phyloP scores from a whole-genome alignment of 371 early-diverging fungal genomes.

The Zychaea mexicana region DNA sequence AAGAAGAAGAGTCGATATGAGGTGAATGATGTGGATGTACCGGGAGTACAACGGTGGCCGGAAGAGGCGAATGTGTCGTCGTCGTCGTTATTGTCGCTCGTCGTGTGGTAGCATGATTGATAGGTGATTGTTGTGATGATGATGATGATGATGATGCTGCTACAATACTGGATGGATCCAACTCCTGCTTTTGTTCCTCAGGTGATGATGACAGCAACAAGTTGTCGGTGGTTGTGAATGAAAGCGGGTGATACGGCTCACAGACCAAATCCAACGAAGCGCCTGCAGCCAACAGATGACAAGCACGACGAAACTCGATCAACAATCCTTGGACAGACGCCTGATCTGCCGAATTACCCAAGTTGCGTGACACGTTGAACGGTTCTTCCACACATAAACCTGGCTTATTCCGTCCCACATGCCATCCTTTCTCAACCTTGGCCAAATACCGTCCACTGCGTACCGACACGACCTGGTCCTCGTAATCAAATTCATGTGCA shows the following conservation, averaged over 20 bases:
- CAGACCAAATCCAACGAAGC: conserved; percentile 40
- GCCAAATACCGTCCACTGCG: conserved; percentile 74
- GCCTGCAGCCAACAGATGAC: conserved; percentile 37
- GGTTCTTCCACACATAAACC: conserved; percentile 90
- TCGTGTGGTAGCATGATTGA: not conserved
- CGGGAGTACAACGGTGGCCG: not conserved
- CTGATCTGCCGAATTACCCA: conserved; percentile 87
- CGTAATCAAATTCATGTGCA: conserved; percentile 84
- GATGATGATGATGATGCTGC: not conserved
- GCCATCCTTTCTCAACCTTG: conserved; percentile 85
- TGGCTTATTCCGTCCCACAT: conserved; percentile 39
- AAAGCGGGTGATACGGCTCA: conserved; percentile 6
- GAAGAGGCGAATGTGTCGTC: too few relatives aligned
- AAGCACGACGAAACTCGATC: conserved; percentile 75
- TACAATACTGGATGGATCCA: not conserved
- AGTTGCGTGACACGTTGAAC: conserved; percentile 78
- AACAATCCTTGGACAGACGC: conserved; percentile 74
- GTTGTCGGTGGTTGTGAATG: not conserved
- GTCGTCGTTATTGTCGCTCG: not conserved
- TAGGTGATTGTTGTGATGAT: not conserved
- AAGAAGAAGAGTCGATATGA: not conserved
- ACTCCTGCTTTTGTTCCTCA: not conserved
- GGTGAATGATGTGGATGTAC: not conserved
- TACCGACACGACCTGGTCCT: conserved; percentile 74
- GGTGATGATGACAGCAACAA: not conserved